Base-by-base conservation (phyloP, 2,329 filamentous ascomycete genomes). In the Fusarium avenaceum region DNA sequence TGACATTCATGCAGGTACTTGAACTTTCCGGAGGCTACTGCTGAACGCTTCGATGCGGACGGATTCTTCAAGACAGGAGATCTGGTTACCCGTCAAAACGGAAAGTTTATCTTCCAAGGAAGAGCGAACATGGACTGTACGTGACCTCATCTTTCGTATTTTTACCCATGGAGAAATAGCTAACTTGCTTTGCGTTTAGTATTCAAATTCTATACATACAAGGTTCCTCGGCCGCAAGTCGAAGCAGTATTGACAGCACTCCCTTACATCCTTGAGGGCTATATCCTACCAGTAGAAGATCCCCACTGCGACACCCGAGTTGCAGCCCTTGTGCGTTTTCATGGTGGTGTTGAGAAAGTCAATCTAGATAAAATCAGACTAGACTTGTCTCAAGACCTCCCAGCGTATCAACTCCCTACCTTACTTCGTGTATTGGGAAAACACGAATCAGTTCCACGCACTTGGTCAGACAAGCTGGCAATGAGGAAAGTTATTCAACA, bases 1-100 rank as follows among this genome's bases (percentile, higher is more conserved):
- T 40, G 3, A 50, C 13, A 6, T 17, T 4, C 2, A 20, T 6
- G 7, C 35, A 50, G 35, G 4, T 50, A 50, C 13, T 24, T 50
- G 3, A 50, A 50, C n/a, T 17, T 13, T 7, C 35, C 48, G 5
- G 48, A 32, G 2, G 48, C 38, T 6, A 19, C 48, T 8, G 48
- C 48, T 3, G 30, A 53, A 8, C 28, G 50, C 2, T 53, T 53
- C 10, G 50, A 53, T 22, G 15, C 30, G 17, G 30, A 53, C 14
- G 40, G 50, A 13, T 53, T 17, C 15, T 53, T 45, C 28, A 53
- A 45, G 22, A 53, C 50, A 8, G 50, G 50, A n/a, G 50, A 53
- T 53, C 3, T 45, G 5, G 50, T 53, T 6, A 17, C 13, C 10
- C 22, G 22, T 15, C 15, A 11, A 11, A 15, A 53, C 17, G 17